These are phyloP conservation scores for Umbelopsis sp. DNA, from an alignment of 371 early-diverging fungal species.

Conservation along the genomic window DNA sequence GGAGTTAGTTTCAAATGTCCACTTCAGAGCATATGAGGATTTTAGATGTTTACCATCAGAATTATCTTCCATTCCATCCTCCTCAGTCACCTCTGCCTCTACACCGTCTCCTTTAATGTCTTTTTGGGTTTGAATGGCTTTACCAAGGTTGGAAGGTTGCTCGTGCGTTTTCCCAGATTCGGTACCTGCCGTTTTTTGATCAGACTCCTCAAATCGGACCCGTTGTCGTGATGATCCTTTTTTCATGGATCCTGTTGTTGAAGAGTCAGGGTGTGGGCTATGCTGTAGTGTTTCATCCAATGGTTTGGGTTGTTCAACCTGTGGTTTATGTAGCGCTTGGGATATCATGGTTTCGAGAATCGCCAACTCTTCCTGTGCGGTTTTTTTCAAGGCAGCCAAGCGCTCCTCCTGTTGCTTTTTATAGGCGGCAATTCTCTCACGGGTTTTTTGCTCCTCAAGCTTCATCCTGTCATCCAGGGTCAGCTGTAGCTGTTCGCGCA, in stretches of 20 bases:
- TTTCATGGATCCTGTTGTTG: not conserved
- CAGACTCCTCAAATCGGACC: slow-evolving; percentile 2
- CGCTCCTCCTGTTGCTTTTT: slow-evolving; percentile 12
- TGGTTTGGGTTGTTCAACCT: not conserved
- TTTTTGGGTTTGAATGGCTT: not conserved
- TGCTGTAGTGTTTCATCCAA: not conserved
- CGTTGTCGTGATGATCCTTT: not conserved
- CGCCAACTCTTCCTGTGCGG: not conserved
- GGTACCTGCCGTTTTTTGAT: not conserved
- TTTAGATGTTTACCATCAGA: slow-evolving; percentile 1
- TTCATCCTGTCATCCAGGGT: not conserved
- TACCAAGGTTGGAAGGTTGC: not conserved
- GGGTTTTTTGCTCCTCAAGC: slow-evolving; percentile 6
- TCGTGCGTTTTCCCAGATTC: not conserved
- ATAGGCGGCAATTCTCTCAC: slow-evolving; percentile 30
- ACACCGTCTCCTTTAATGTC: not conserved
- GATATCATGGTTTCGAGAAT: not conserved
- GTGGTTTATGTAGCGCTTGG: not conserved
- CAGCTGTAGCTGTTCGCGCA: slow-evolving; percentile 11
- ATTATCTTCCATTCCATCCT: slow-evolving; percentile 33
- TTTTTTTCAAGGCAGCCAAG: not conserved
- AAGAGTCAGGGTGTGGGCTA: too few relatives aligned
- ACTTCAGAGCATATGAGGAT: too few relatives aligned
- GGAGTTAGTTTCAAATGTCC: not conserved
- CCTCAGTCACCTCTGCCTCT: slow-evolving; percentile 23